These are phyloP conservation scores for Podaxis sp. DNA, from an alignment of 768 basidiomycete genomes.

Conservation along the genomic window DNA sequence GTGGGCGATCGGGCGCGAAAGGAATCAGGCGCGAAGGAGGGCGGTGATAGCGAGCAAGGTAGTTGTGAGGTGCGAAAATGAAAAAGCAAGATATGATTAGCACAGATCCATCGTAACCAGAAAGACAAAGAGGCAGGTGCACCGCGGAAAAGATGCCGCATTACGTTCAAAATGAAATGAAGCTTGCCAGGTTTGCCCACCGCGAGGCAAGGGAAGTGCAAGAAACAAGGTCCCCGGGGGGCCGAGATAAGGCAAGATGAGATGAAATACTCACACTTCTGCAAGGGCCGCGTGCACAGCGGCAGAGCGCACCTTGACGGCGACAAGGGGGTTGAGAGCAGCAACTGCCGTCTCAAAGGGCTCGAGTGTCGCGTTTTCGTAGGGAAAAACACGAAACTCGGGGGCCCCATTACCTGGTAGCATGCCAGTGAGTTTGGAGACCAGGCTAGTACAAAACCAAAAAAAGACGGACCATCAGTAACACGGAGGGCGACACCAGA, in stretches of 20 bases:
- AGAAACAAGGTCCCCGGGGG: background rate
- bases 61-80: background rate
- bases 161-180: constrained; percentile 7
- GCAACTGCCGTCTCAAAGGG: constrained; percentile 76
- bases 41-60: background rate
- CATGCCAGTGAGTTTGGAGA: background rate
- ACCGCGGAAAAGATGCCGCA: background rate
- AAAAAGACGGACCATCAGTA: constrained; percentile 31
- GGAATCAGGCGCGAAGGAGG: background rate
- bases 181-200: background rate
- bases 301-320: constrained; percentile 76
- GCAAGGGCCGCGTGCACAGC: constrained; percentile 79
- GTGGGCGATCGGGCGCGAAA: background rate
- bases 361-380: constrained; percentile 68
- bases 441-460: background rate
- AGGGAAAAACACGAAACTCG: constrained; percentile 80
- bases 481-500: constrained; percentile 68
- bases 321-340: constrained; percentile 76
- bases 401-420: constrained; percentile 27
- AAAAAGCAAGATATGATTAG: constrained; percentile 5
- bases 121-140: background rate
- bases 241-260: constrained; percentile 23
- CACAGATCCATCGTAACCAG: too few relatives aligned
- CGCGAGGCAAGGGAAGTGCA: constrained; percentile 8
- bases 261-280: constrained; percentile 50